Conservation (phyloP, 164 flowering plant genomes). For the Litsea cubeba region DNA sequence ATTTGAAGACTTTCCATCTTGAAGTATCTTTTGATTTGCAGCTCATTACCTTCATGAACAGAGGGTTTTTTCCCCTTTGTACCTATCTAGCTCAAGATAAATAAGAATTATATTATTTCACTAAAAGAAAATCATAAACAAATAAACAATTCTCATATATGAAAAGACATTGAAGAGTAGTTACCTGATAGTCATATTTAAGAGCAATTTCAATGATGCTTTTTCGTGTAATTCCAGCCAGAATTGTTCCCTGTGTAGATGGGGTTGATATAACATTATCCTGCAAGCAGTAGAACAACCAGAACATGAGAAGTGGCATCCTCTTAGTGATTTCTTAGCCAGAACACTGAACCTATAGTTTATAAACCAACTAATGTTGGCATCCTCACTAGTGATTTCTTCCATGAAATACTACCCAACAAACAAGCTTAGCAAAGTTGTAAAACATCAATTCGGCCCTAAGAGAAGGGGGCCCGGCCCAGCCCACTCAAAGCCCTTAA, state of each 20-base stretch:
- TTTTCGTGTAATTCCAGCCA: conserved; percentile 71
- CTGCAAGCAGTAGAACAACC: conserved; percentile 24
- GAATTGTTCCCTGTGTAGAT: conserved; percentile 70
- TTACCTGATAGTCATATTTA: conserved; percentile 64
- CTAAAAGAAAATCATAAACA: too few relatives aligned
- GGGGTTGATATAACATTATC: conserved; percentile 72
- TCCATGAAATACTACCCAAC: too few relatives aligned
- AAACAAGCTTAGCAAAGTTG: too few relatives aligned
- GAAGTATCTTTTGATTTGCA: background rate
- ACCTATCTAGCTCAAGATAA: background rate
- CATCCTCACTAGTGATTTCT: too few relatives aligned
- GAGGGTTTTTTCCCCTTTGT: background rate
- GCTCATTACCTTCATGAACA: background rate
- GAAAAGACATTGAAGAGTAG: background rate
- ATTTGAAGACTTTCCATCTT: background rate
- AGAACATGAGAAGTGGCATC: background rate
- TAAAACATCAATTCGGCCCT: too few relatives aligned
- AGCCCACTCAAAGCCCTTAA: too few relatives aligned
- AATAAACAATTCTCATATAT: background rate
- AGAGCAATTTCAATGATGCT: conserved; percentile 75
- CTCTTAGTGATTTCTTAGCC: too few relatives aligned
- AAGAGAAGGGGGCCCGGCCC: too few relatives aligned
- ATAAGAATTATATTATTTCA: too few relatives aligned
- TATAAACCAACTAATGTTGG: too few relatives aligned
- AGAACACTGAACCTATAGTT: too few relatives aligned